Percentiles rank a stretch among this genome's conserved stretches.
Conservation (phyloP, 176 grass and related monocot species). For the Oropetium thomaeum region DNA sequence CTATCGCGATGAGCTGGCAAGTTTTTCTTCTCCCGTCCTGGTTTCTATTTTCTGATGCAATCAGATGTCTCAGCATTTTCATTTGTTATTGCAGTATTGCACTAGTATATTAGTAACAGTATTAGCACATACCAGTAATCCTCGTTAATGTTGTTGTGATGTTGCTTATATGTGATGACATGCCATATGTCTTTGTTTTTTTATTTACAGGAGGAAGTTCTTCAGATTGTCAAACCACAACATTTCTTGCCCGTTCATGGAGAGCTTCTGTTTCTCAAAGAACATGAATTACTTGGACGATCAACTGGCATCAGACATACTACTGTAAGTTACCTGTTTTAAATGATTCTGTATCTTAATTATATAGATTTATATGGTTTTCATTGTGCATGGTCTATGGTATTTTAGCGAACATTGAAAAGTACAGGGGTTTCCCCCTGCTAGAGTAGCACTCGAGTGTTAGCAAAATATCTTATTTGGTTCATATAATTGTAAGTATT, state of each 20-base stretch:
- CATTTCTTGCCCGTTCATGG: slow-evolving; percentile 99
- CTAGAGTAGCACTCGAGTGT: slow-evolving; percentile 5
- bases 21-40: slow-evolving; percentile 11
- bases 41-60: slow-evolving; percentile 22
- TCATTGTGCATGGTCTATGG: background rate
- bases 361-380: slow-evolving; percentile 8
- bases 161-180: slow-evolving; percentile 10
- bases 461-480: slow-evolving; percentile 12
- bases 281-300: slow-evolving; percentile 94
- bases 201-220: slow-evolving; percentile 92
- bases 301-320: slow-evolving; percentile 96
- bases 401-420: background rate
- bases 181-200: background rate
- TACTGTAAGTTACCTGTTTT: slow-evolving; percentile 65
- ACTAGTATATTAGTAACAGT: background rate
- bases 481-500: slow-evolving; percentile 4
- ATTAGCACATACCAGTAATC: background rate
- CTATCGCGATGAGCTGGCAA: slow-evolving; percentile 87
- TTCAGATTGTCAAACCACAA: slow-evolving; percentile 96
- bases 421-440: background rate
- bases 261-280: slow-evolving; percentile 92
- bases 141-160: slow-evolving; percentile 23
- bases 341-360: slow-evolving; percentile 7
- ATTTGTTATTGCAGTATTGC: slow-evolving; percentile 3
- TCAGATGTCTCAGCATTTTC: slow-evolving; percentile 1